These are phyloP conservation scores for Ophiostoma sp. DNA, from an alignment of 2,329 filamentous ascomycete species.

Conservation along the genomic window DNA sequence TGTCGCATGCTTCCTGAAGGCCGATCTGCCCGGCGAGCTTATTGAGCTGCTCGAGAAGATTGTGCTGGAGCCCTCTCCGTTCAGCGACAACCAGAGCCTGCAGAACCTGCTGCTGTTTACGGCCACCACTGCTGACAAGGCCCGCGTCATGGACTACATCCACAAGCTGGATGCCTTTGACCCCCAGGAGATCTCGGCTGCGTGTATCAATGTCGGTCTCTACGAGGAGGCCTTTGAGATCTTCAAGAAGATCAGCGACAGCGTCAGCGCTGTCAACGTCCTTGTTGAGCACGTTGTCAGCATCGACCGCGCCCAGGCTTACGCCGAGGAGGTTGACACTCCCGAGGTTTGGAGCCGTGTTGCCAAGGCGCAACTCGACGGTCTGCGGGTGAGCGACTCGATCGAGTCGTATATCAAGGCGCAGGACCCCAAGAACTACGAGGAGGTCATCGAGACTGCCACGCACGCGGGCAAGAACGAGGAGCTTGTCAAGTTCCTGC, in stretches of 20 bases:
- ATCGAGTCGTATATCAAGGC: slow-evolving; percentile 98
- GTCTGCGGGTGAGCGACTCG: slow-evolving; percentile 82
- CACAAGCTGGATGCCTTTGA: slow-evolving; percentile 85
- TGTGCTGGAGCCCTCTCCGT: slow-evolving; percentile 96
- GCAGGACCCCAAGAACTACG: slow-evolving; percentile 84
- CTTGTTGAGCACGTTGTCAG: slow-evolving; percentile 95
- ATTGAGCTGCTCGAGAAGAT: slow-evolving; percentile 99
- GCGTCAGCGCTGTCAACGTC: slow-evolving; percentile 79
- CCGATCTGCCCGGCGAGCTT: slow-evolving; percentile 85
- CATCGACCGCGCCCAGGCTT: slow-evolving; percentile 94
- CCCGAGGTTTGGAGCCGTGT: slow-evolving; percentile 98
- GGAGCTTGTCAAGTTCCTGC: slow-evolving; percentile 91
- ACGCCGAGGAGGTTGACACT: slow-evolving; percentile 87
- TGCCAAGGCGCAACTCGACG: slow-evolving; percentile 94
- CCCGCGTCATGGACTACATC: slow-evolving; percentile 92
- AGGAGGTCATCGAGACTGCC: slow-evolving; percentile 92
- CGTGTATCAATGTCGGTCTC: slow-evolving; percentile 91
- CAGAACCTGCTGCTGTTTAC: slow-evolving; percentile 97
- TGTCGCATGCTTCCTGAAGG: slow-evolving; percentile 85
- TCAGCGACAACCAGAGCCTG: slow-evolving; percentile 93
- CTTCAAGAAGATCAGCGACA: slow-evolving; percentile 94
- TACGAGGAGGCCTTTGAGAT: slow-evolving; percentile 97
- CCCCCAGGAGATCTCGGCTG: slow-evolving; percentile 83
- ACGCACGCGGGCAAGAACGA: slow-evolving; percentile 96
- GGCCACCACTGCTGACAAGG: slow-evolving; percentile 92